These are phyloP conservation scores for Fibroporia radiculosa DNA, from an alignment of 768 basidiomycete species.

Conservation along the genomic window DNA sequence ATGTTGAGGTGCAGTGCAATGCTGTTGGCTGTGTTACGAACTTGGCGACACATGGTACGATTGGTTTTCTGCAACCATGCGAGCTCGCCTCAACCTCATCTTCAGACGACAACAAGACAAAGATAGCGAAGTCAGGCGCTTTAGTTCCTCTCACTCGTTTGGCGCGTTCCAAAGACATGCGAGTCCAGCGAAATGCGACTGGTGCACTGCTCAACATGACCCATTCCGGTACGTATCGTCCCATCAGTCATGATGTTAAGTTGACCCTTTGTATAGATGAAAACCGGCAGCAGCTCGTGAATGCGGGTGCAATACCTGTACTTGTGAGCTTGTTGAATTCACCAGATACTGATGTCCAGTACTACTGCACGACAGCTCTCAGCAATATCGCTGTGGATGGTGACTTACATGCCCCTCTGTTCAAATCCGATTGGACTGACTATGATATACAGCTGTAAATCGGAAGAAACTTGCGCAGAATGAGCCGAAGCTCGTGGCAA, in stretches of 20 bases:
- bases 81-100: not conserved
- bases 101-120: slow-evolving; percentile 97
- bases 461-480: slow-evolving; percentile 90
- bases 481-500: slow-evolving; percentile 91
- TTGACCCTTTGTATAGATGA: slow-evolving; percentile 56
- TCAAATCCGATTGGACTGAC: slow-evolving; percentile 1
- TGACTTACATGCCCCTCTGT: slow-evolving; percentile 19
- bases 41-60: slow-evolving; percentile 83
- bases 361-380: slow-evolving; percentile 97
- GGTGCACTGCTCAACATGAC: slow-evolving; percentile 99
- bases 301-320: slow-evolving; percentile 97
- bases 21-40: slow-evolving; percentile 99
- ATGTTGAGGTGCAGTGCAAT: slow-evolving; percentile 99
- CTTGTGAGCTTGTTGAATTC: slow-evolving; percentile 91
- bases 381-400: slow-evolving; percentile 99
- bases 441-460: slow-evolving; percentile 53
- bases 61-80: not conserved
- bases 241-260: not conserved
- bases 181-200: slow-evolving; percentile 97
- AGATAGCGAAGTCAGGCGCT: slow-evolving; percentile 99
- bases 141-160: slow-evolving; percentile 92
- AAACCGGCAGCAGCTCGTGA: slow-evolving; percentile 96
- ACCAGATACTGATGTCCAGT: slow-evolving; percentile 98
- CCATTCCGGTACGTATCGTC: slow-evolving; percentile 69
- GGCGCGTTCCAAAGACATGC: slow-evolving; percentile 97